Evolutionary conservation across 2,329 filamentous ascomycete genomes (phyloP).

Genomic region (Fusarium incarnatum): DNA sequence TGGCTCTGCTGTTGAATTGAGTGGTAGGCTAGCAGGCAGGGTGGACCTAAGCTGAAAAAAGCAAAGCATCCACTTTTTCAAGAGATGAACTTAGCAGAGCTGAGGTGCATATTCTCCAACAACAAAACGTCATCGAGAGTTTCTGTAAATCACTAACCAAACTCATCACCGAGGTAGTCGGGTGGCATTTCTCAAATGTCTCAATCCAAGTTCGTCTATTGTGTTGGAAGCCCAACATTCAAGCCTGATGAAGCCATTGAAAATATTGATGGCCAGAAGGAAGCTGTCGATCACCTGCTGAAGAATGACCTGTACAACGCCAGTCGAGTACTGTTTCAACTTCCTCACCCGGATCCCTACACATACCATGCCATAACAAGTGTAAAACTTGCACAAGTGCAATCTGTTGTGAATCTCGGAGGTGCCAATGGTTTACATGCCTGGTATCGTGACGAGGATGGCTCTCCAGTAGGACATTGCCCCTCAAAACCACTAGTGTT

Average conservation of each 20-base stretch:
- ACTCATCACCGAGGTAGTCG: neutral
- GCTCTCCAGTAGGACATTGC: slow-evolving; percentile 47
- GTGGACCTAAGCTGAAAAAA: slow-evolving; percentile 3
- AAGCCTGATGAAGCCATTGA: slow-evolving; percentile 55
- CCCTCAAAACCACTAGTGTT: neutral
- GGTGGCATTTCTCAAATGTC: slow-evolving; percentile 42
- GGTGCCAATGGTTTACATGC: slow-evolving; percentile 59
- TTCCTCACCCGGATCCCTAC: slow-evolving; percentile 59
- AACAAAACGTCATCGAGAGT: slow-evolving; percentile 33
- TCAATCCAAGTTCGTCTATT: slow-evolving; percentile 51
- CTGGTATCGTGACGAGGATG: slow-evolving; percentile 60
- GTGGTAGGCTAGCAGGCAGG: slow-evolving; percentile 13
- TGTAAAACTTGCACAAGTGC: slow-evolving; percentile 62
- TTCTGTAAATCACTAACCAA: slow-evolving; percentile 8
- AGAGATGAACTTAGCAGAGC: slow-evolving; percentile 9
- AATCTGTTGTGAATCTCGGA: slow-evolving; percentile 59
- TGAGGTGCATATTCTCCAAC: neutral
- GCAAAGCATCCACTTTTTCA: slow-evolving; percentile 30
- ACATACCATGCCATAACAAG: slow-evolving; percentile 65
- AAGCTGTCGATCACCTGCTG: slow-evolving; percentile 54
- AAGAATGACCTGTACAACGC: slow-evolving; percentile 60
- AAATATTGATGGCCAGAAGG: slow-evolving; percentile 54
- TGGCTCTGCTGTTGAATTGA: slow-evolving; percentile 1
- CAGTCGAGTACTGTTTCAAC: slow-evolving; percentile 57
- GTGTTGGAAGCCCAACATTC: slow-evolving; percentile 60